Base-by-base conservation (phyloP, 2,329 filamentous ascomycete species). In the Alternaria solani region DNA sequence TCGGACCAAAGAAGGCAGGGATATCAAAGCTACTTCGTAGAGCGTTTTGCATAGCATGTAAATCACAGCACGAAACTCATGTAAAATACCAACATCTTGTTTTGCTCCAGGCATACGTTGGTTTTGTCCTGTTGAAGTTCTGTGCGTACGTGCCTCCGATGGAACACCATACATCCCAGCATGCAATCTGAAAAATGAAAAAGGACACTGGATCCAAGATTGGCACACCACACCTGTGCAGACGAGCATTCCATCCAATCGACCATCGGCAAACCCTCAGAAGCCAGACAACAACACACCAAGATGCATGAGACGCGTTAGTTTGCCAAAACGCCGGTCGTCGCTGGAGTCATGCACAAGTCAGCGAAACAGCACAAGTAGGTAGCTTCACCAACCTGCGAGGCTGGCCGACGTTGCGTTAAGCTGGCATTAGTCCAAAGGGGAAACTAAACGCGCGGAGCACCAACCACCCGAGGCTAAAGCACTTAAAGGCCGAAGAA, bases 1-100 rank as follows among this genome's bases (percentile, higher is more conserved):
- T 42, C 61, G 67, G 6, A 66, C 71, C 26, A 70, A 66, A 48
- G 66, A 62, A 7, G 69, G 65, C 26, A 58, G 71, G 32, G 61
- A 52, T 14, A 63, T 72, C 47, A 68, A 70, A 57, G 55, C 56
- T n/a, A 62, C 56, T 34, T 63, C 62, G 23, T 70, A 61, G 54
- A 53, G 46, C 46, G 20, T 49, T 36, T 49, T 20, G 20, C 20
- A 49, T 49, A 58, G 51, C 39, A 55, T 46, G 28, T 51, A 39
- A 49, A 36, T 49, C 30, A 49, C 32, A 49, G 36, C 34, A 51
- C 49, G 25, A 51, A 41, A 28, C 25, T 41, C 18, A 42, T 59
- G 46, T 56, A 53, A 20, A 56, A 46, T 34, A 53, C 43, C 32
- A 47, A 25, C 18, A 12, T 34, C 28, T 48, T 30, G 20, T 14